phyloP scores from a whole-genome alignment of 768 basidiomycete species.

The Kwoniella sp. region DNA sequence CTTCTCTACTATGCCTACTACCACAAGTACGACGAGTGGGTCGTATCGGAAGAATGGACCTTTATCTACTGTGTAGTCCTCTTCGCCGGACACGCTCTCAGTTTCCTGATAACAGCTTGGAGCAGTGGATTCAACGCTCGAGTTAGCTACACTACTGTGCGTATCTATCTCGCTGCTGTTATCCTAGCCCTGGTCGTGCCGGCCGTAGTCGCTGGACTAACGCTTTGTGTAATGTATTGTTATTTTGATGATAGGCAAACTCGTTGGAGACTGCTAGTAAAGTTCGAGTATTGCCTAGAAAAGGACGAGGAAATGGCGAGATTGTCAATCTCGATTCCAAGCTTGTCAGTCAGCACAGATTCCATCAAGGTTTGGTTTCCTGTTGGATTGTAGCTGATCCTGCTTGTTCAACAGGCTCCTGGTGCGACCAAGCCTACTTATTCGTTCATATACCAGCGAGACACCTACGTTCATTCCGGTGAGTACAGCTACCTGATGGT shows the following conservation, averaged over 20 bases:
- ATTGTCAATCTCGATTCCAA: constrained; percentile 77
- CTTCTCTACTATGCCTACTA: constrained; percentile 76
- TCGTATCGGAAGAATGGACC: constrained; percentile 95
- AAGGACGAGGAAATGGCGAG: constrained; percentile 83
- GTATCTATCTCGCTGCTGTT: constrained; percentile 25
- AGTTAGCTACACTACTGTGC: constrained; percentile 76
- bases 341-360: constrained; percentile 32
- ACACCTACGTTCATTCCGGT: constrained; percentile 76
- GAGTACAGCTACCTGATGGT: constrained; percentile 14
- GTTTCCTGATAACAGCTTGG: constrained; percentile 90
- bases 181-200: background rate
- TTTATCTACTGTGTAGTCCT: constrained; percentile 86
- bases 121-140: constrained; percentile 73
- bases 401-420: constrained; percentile 38
- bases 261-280: constrained; percentile 74
- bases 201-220: background rate
- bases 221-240: background rate
- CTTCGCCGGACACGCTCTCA: constrained; percentile 83
- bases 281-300: constrained; percentile 75
- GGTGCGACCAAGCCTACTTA: constrained; percentile 64
- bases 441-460: constrained; percentile 91
- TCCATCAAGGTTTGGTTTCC: background rate
- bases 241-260: constrained; percentile 58
- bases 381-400: background rate
- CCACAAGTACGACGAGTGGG: constrained; percentile 83